These are phyloP conservation scores for Chlorella sp. DNA, from an alignment of 139 green algal genomes.

Conservation along the genomic window DNA sequence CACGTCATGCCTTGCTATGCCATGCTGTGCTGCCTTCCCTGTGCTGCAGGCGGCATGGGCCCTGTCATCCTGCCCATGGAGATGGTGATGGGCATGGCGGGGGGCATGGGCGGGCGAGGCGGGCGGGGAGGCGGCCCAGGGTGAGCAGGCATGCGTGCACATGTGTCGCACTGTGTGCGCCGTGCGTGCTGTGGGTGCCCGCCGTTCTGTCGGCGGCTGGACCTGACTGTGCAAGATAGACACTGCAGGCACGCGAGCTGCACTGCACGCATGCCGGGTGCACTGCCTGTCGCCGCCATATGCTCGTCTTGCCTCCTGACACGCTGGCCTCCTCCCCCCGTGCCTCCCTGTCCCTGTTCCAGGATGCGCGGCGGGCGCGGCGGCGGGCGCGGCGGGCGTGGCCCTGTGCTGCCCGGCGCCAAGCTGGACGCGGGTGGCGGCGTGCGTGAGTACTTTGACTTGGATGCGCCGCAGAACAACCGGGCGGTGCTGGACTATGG, in stretches of 20 bases:
- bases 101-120: slow-evolving; percentile 25
- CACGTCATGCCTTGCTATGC: too few relatives aligned
- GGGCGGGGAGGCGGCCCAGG: slow-evolving; percentile 20
- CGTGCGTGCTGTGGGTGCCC: neutral
- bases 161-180: neutral
- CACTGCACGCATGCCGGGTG: neutral
- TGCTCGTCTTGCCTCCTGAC: neutral
- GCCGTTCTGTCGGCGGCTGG: neutral
- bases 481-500: slow-evolving; percentile 87
- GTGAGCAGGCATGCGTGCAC: neutral
- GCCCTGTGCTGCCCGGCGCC: slow-evolving; percentile 16
- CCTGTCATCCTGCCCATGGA: slow-evolving; percentile 37
- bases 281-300: too few relatives aligned
- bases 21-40: too few relatives aligned
- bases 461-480: slow-evolving; percentile 88
- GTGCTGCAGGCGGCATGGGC: slow-evolving; percentile 15
- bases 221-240: neutral
- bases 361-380: slow-evolving; percentile 11
- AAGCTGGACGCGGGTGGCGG: slow-evolving; percentile 38
- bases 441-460: slow-evolving; percentile 78
- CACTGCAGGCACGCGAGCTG: neutral
- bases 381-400: slow-evolving; percentile 38
- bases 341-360: neutral
- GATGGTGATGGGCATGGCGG: slow-evolving; percentile 40
- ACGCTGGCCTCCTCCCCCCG: neutral